Evolutionary conservation across 2,329 filamentous ascomycete genomes (phyloP), one percentile per base, ranked within the genome.

Genomic region (Cladosporium phlei): DNA sequence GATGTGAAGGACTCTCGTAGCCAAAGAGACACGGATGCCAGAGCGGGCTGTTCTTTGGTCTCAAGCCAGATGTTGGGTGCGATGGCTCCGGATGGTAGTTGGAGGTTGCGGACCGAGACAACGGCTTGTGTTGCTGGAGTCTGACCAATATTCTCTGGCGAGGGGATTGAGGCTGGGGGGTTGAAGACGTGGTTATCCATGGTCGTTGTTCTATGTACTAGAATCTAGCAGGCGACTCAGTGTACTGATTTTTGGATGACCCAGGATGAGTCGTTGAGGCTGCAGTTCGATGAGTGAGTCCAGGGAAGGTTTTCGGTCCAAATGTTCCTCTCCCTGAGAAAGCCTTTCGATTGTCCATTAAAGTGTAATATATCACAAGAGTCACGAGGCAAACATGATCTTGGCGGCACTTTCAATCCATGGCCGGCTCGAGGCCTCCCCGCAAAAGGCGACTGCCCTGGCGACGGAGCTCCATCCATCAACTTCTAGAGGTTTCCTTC

Each of bases 41-140:
- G 59, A 8, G 80, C 69, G 6, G 85, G 83, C 65, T 88, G 85
- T 9, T 70, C 62, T 53, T 77, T 79, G 40, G 69, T 64, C 3
- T 84, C 76, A 46, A 80, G 81, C 85, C 85, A 88, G 38, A 82
- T 83, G 61, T 88, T 84, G 25, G 71, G 72, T 20, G 59, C 59
- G 75, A 78, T n/a, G 75, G 79, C 53, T 69, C 66, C 49, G 80
- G 72, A 7, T 66, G 73, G 47, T 4, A 78, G 70, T 50, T 77
- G 71, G 1, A 89, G 76, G 57, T 86, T 81, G 1, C 21, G 25
- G 2, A 47, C 44, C 2, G 42, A 45, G 24, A 45, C 42, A 6
- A 35, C 25, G 12, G 42, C 30, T 37, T 45, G 42, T 3, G 22
- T 28, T 29, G 27, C 33, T 35, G 11, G 24, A 24, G 5, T 16